phyloP scores from a whole-genome alignment of 805 yeast genomes.

The Komagataella ulmi region DNA sequence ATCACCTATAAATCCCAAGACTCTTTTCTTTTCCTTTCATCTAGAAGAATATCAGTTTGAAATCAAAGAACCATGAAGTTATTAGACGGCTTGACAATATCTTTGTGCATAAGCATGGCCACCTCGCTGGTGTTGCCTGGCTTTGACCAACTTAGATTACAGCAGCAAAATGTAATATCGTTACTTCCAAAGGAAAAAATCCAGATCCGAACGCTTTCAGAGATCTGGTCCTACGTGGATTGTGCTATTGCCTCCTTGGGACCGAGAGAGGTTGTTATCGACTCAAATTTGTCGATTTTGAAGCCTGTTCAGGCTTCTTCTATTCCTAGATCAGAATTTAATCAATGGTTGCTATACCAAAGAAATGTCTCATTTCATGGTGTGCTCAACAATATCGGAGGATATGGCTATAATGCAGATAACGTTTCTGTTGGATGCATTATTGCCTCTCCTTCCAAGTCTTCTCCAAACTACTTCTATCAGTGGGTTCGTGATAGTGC shows the following conservation, averaged over 20 bases:
- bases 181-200: background rate
- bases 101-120: background rate
- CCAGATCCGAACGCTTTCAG: background rate
- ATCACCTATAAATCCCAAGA: background rate
- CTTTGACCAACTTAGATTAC: background rate
- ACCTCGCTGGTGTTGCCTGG: background rate
- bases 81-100: background rate
- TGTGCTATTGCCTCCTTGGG: background rate
- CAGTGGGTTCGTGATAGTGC: slow-evolving; percentile 93
- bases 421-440: slow-evolving; percentile 54
- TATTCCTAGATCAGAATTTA: slow-evolving; percentile 23
- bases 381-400: slow-evolving; percentile 45
- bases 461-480: slow-evolving; percentile 66
- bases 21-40: background rate
- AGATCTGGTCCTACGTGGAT: background rate
- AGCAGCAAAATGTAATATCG: background rate
- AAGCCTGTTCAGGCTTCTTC: background rate
- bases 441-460: slow-evolving; percentile 71
- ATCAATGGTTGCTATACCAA: slow-evolving; percentile 35
- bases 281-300: background rate
- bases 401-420: slow-evolving; percentile 14
- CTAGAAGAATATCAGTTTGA: background rate
- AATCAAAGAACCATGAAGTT: background rate
- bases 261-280: background rate
- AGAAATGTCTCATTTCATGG: slow-evolving; percentile 25